Base-by-base conservation (phyloP, 2,329 filamentous ascomycete species). In the Alternaria burnsii region DNA sequence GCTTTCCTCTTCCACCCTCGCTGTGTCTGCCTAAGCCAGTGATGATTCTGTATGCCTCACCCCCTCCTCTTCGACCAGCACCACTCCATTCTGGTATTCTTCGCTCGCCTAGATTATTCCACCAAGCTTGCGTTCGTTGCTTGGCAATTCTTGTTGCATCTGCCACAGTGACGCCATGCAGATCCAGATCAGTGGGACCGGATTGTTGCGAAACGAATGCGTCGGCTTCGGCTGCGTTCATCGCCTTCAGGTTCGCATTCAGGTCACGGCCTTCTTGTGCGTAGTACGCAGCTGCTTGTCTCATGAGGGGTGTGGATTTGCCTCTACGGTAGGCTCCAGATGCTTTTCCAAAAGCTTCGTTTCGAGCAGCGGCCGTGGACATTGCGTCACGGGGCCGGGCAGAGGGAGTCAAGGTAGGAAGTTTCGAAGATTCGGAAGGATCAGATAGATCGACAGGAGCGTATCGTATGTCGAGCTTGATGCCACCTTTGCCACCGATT, bases 21-120 rank as follows among this genome's bases (percentile, higher is more conserved):
- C 88, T 95, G 78, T 98, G 94, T 55, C 85, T 85, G 1, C 94
- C 94, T 14, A 89, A 75, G 0, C 94, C 94, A 3, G 93, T 97
- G 55, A 98, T 86, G 61, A 98, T 89, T 40, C 86, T 87, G 71
- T 91, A 93, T 0, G 88, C 84, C 7, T 82, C 82, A 7, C 76
- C 73, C 18, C 79, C 76, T 5, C 84, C 82, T 20, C 69, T 81
- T 51, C 81, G 61, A 54, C 80, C 71, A 58, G 78, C 74, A 46
- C 83, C 83, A 12, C 70, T 65, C 58, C 69, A 72, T 54, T 71
- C 67, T 4, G 81, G 81, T 46, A 85, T 83, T 64, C 86, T 86
- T 50, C 84, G 82, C 72, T 94, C 90, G 1, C 91, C 91, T 9
- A 93, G 80, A 0, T 80, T 79, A 18, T 87, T 81, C 94, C 93